A percentile compares a stretch with the other conserved stretches of the same genome.
Conservation (phyloP, 306 rosid species). For the Morella rubra region DNA sequence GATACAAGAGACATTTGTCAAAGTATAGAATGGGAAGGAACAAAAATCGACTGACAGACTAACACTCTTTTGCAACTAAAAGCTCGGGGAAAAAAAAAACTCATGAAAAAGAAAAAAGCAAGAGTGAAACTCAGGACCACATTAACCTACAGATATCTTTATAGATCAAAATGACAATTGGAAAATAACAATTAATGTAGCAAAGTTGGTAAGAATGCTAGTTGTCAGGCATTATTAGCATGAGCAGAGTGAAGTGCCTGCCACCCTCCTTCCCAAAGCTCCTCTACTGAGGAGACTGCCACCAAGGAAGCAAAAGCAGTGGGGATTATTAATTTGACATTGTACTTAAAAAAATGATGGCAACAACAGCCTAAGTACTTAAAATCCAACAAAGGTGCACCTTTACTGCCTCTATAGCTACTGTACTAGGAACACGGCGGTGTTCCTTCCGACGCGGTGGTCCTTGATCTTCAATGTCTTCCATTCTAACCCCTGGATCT, state of each 20-base stretch:
- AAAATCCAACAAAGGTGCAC: slow-evolving; percentile 47
- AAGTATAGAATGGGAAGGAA: background rate
- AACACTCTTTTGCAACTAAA: background rate
- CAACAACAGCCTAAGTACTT: slow-evolving; percentile 17
- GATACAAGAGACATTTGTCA: background rate
- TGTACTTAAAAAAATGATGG: slow-evolving; percentile 23
- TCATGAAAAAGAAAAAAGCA: background rate
- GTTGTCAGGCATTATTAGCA: background rate
- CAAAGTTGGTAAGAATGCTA: background rate
- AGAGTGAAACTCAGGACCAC: background rate
- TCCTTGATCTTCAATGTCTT: slow-evolving; percentile 76
- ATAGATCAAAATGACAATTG: background rate
- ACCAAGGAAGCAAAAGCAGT: slow-evolving; percentile 3
- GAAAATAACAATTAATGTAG: background rate
- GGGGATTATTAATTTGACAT: slow-evolving; percentile 2
- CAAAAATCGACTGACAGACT: background rate
- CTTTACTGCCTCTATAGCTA: slow-evolving; percentile 98
- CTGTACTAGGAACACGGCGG: slow-evolving; percentile 96
- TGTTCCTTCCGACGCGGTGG: slow-evolving; percentile 88
- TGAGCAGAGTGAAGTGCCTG: background rate
- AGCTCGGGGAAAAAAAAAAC: background rate
- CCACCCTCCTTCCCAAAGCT: slow-evolving; percentile 14
- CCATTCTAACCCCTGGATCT: slow-evolving; percentile 84
- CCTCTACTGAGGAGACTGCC: slow-evolving; percentile 9
- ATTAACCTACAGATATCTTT: background rate